Base-by-base conservation (phyloP, 2,329 filamentous ascomycete genomes). In the Huntiella abstrusa region DNA sequence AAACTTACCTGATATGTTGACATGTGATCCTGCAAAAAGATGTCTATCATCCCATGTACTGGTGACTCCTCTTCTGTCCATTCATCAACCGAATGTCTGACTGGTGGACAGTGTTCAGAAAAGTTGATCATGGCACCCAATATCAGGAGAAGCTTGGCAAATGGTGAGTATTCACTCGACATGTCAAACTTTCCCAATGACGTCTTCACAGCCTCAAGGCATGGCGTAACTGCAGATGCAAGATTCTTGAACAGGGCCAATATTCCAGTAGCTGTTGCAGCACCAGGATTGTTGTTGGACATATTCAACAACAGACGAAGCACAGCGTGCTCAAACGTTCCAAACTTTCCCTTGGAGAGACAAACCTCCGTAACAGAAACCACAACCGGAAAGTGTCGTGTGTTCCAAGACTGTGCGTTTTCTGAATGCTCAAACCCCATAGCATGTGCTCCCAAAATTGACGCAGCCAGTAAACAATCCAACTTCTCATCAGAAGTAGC, bases 51-150 rank as follows among this genome's bases (percentile, higher is more conserved):
- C 43, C 62, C 62, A 42, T 76, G 69, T 33, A 86, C 60, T 5
- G 74, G 64, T 55, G 48, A 50, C 10, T 37, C 32, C 58, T 51
- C 57, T 51, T 56, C 73, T 12, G 49, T 47, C 51, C 52, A 52
- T 7, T 51, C 52, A 1, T 55, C 54, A 3, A 63, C 50, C 4
- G 58, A 58, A 36, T 62, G 59, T 45, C 78, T 68, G 10, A 81
- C 78, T 16, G 67, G 59, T 12, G 75, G 66, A 55, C 77, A 85
- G 56, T 84, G 79, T 58, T 94, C 86, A 6, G 83, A 74, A 46
- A 95, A 72, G 55, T 95, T 95, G 59, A 93, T 93, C 61, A 88
- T 73, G 16, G 84, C 75, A 0, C 85, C 87, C 35, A 94, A 65
- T 45, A 83, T 72, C 37, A 95, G 68, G 42, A 94, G 73, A 11